These are phyloP conservation scores for Dictyostelium intermedium DNA, from an alignment of 78 protist genomes.

Conservation along the genomic window DNA sequence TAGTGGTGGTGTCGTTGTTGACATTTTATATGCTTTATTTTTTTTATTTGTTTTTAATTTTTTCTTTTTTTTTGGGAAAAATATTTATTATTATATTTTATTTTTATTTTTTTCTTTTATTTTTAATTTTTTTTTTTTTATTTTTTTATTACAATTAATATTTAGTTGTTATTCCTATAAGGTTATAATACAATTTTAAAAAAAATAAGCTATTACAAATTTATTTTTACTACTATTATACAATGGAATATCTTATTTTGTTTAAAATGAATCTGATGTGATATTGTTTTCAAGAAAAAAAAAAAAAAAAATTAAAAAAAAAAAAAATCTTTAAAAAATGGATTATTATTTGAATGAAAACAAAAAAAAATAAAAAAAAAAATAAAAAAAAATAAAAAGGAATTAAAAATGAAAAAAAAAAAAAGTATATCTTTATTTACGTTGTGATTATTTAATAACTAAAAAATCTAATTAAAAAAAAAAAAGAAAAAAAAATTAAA, in stretches of 20 bases:
- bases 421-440: too few relatives aligned
- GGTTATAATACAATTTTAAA: neutral
- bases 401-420: neutral
- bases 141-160: neutral
- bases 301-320: neutral
- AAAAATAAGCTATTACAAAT: neutral
- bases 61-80: neutral
- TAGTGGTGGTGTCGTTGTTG: neutral
- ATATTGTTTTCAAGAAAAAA: neutral
- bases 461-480: neutral
- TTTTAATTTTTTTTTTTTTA: neutral
- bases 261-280: neutral
- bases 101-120: too few relatives aligned
- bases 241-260: neutral
- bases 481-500: neutral
- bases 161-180: neutral
- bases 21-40: neutral
- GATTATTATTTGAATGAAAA: too few relatives aligned
- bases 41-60: neutral
- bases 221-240: neutral
- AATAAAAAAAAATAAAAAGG: neutral
- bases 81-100: neutral
- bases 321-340: neutral
- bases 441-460: neutral
- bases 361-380: neutral